Evolutionary conservation across 805 yeast genomes (phyloP).

Genomic region (Blastobotrys robertii): DNA sequence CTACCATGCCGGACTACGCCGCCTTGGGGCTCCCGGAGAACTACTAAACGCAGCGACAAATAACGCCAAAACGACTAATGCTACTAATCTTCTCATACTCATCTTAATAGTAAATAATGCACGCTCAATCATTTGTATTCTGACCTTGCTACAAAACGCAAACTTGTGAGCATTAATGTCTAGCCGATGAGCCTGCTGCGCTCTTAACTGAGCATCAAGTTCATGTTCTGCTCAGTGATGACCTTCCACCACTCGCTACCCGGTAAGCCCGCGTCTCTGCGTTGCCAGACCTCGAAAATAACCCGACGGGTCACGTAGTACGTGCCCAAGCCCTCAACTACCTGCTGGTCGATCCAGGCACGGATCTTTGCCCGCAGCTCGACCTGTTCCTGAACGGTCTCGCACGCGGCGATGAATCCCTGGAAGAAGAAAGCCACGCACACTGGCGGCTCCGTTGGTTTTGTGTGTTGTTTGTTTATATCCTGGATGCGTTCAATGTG

Average conservation of each 20-base stretch:
- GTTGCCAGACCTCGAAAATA: slow-evolving; percentile 77
- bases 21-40: slow-evolving; percentile 22
- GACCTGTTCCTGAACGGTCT: slow-evolving; percentile 40
- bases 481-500: slow-evolving; percentile 55
- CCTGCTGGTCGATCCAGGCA: slow-evolving; percentile 45
- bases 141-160: not conserved
- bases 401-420: slow-evolving; percentile 82
- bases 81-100: not conserved
- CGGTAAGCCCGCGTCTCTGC: slow-evolving; percentile 49
- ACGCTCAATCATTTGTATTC: not conserved
- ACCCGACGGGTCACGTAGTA: slow-evolving; percentile 83
- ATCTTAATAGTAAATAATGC: not conserved
- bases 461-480: slow-evolving; percentile 39
- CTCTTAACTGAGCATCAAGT: slow-evolving; percentile 48
- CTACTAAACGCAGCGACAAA: slow-evolving; percentile 12
- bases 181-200: too few species aligned
- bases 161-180: too few species aligned
- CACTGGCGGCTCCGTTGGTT: slow-evolving; percentile 32
- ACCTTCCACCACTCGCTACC: slow-evolving; percentile 72
- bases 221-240: slow-evolving; percentile 75
- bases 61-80: too few species aligned
- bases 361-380: slow-evolving; percentile 56
- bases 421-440: slow-evolving; percentile 80
- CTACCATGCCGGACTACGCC: slow-evolving; percentile 18
- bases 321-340: slow-evolving; percentile 56